Evolutionary conservation across 2,329 filamentous ascomycete genomes (phyloP), one percentile per base, ranked within the genome.

Genomic region (Drechmeria coniospora): DNA sequence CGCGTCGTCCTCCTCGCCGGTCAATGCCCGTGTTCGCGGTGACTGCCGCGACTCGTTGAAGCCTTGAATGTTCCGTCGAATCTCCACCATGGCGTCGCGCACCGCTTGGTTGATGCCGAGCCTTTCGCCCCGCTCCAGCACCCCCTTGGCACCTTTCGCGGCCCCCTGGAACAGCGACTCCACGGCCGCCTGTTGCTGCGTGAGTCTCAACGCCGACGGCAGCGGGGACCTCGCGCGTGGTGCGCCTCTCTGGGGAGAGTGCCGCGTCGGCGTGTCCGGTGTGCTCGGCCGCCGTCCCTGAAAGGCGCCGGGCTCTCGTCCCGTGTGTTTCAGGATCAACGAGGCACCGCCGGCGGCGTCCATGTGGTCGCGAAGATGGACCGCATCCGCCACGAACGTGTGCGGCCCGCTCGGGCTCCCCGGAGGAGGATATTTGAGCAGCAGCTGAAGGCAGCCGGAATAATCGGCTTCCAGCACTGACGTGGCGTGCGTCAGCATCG

Each of bases 401-500:
- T 79, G 71, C 11, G 86, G 78, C 1, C 73, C 71, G 37, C 77
- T 59, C 1, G 73, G 64, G 3, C 59, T 53, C 5, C 61, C 44
- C 3, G 78, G 77, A 1, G 71, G 59, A 2, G 83, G 83, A 39
- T 95, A 95, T 41, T 82, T 81, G 2, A 95, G 65, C 15, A 95
- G 60, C 2, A 92, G 56, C 31, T 82, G 78, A 29, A 98, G 59
- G 7, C 82, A 87, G 20, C 73, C 68, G 2, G 90, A 87, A 44
- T 93, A 93, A 49, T 95, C 87, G 9, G 81, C 75, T 36, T 82
- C 73, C 15, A 95, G 57, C 20, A 98, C 79, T 84, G 35, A 6
- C 10, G 8, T 5, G 32, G 13, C 22, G 21, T 5, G 6, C 14
- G 36, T 54, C 31, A 55, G 47, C 26, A 23, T 28, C 16, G 15